Conservation (phyloP, 805 yeast species). For the Scheffersomyces amazonensis region DNA sequence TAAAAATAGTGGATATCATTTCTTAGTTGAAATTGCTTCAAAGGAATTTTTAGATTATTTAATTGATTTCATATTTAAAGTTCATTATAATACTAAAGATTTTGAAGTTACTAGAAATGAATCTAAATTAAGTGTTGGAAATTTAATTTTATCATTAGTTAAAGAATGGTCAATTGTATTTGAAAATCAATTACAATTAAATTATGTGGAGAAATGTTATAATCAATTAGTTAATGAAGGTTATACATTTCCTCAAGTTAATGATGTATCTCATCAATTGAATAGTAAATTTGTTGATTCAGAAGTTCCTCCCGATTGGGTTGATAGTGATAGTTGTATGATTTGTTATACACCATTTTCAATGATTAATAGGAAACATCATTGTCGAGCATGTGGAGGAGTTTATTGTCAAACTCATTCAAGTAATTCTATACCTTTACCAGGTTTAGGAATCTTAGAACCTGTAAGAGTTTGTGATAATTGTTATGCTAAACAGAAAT, state of each 20-base stretch:
- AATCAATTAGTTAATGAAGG: conserved; percentile 59
- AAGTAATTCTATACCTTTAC: conserved; percentile 65
- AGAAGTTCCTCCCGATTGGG: conserved; percentile 96
- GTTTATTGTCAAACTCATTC: conserved; percentile 87
- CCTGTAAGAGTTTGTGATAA: conserved; percentile 94
- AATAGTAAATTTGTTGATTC: conserved; percentile 69
- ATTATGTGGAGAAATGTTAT: conserved; percentile 63
- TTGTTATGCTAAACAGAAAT: conserved; percentile 44
- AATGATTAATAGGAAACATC: conserved; percentile 87
- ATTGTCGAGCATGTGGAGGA: conserved; percentile 96
- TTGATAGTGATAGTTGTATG: conserved; percentile 94
- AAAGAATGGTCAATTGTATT: conserved; percentile 80
- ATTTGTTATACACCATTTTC: conserved; percentile 79
- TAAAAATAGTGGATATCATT: conserved; percentile 89
- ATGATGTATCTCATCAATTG: conserved; percentile 17
- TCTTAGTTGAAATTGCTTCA: conserved; percentile 72
- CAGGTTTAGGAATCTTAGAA: conserved; percentile 79
- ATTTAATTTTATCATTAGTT: conserved; percentile 57
- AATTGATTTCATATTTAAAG: conserved; percentile 43
- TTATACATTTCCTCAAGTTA: conserved; percentile 58
- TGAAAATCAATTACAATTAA: conserved; percentile 60
- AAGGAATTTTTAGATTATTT: conserved; percentile 85
- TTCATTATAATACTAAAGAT: conserved; percentile 33
- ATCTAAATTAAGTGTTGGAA: conserved; percentile 46
- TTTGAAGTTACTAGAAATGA: conserved; percentile 17